Evolutionary conservation across 495 filamentous ascomycete genomes (phyloP).

Genomic region (Aspergillus incahuasiensis): DNA sequence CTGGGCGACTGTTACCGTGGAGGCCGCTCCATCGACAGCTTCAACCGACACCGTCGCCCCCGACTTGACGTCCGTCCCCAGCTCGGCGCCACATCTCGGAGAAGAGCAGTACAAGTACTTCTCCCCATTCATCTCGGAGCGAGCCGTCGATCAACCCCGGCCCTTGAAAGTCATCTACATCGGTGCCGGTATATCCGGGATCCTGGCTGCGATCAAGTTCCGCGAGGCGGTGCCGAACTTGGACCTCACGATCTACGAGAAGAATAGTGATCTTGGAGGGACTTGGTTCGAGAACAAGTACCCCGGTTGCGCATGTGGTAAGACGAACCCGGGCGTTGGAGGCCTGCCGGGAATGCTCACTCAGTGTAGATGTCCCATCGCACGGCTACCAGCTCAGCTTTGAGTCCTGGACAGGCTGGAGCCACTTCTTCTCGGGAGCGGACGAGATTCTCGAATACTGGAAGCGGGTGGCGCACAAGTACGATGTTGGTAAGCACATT

Average conservation of each 20-base stretch:
- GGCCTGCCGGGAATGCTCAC: too few species aligned
- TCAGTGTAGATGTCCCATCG: slow-evolving; percentile 20
- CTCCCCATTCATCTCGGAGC: too few species aligned
- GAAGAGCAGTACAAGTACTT: too few species aligned
- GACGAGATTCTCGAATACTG: background rate
- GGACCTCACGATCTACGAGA: slow-evolving; percentile 65
- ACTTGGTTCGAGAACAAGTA: slow-evolving; percentile 59
- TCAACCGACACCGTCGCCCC: too few species aligned
- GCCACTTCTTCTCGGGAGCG: background rate
- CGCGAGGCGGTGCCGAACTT: slow-evolving; percentile 36
- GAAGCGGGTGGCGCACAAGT: background rate
- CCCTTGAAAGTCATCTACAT: slow-evolving; percentile 6
- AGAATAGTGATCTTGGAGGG: slow-evolving; percentile 62
- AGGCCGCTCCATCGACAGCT: too few species aligned
- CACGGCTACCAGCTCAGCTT: slow-evolving; percentile 36
- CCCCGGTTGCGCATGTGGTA: background rate
- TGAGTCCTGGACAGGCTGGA: slow-evolving; percentile 2
- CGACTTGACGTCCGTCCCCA: too few species aligned
- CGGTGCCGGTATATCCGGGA: slow-evolving; percentile 16
- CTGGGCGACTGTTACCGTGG: too few species aligned
- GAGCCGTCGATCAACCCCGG: too few species aligned
- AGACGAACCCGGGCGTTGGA: background rate
- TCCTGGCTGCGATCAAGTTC: slow-evolving; percentile 1
- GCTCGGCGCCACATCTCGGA: too few species aligned
- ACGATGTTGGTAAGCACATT: background rate